phyloP scores from a whole-genome alignment of 2,329 filamentous ascomycete genomes.

The Exophiala xenobiotica region DNA sequence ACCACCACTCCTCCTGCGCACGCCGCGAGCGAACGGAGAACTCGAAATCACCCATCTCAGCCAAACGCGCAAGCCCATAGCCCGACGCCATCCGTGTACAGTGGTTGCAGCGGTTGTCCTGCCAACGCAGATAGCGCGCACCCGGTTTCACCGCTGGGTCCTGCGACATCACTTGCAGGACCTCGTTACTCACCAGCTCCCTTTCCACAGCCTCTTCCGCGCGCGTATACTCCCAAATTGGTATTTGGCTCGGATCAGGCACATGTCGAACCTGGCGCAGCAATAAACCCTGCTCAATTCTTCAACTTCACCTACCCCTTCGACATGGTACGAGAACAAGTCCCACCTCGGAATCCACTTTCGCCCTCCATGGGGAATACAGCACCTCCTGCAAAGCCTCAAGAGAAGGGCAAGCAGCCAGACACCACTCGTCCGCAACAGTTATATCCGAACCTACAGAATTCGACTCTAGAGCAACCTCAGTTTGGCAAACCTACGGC shows the following conservation, averaged over 20 bases:
- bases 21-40: background rate
- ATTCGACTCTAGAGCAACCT: constrained; percentile 33
- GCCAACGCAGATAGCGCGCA: constrained; percentile 2
- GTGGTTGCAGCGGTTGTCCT: constrained; percentile 1
- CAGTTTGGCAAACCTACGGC: constrained; percentile 62
- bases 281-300: constrained; percentile 1
- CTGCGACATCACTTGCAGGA: background rate
- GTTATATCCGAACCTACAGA: constrained; percentile 17
- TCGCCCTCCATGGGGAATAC: constrained; percentile 40
- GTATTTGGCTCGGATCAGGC: constrained; percentile 4
- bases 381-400: constrained; percentile 30
- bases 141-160: background rate
- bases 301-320: constrained; percentile 15
- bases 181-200: background rate
- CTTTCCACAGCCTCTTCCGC: background rate
- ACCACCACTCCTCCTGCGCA: constrained; percentile 3
- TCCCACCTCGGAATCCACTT: constrained; percentile 41
- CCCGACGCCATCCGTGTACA: too few species aligned
- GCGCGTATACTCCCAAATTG: constrained; percentile 4
- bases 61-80: too few species aligned
- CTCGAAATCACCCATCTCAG: background rate
- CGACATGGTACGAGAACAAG: constrained; percentile 55
- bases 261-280: constrained; percentile 1
- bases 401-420: constrained; percentile 30
- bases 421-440: background rate